phyloP scores from a whole-genome alignment of 495 filamentous ascomycete genomes.

The Hyaloscypha bicolor region DNA sequence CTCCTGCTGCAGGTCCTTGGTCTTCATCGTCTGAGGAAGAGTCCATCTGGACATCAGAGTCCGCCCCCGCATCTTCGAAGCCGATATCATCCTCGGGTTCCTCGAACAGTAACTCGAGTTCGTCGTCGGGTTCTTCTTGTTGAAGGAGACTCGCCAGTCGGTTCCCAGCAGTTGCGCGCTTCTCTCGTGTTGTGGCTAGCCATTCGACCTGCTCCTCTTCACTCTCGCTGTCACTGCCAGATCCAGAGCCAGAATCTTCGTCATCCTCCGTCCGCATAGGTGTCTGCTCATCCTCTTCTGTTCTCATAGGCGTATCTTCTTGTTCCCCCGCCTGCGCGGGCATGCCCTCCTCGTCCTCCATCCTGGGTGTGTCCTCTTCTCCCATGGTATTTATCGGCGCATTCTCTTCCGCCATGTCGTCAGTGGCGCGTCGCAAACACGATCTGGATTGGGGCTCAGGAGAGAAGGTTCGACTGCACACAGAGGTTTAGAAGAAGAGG shows the following conservation, averaged over 20 bases:
- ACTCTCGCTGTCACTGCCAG: conserved; percentile 23
- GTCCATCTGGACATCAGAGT: conserved; percentile 77
- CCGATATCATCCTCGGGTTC: conserved; percentile 87
- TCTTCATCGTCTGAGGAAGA: conserved; percentile 81
- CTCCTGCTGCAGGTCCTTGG: conserved; percentile 68
- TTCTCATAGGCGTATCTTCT: conserved; percentile 28
- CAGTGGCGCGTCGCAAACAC: neutral
- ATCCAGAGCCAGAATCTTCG: conserved; percentile 15
- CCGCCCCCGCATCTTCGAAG: conserved; percentile 67
- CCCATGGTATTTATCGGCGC: neutral
- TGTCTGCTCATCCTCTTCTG: conserved; percentile 11
- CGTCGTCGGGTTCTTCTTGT: conserved; percentile 65
- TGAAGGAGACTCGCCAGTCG: conserved; percentile 76
- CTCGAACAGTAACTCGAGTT: conserved; percentile 78
- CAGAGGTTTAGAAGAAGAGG: too few relatives aligned
- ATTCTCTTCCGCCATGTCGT: conserved; percentile 14
- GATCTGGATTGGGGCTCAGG: neutral
- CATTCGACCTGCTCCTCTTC: conserved; percentile 59
- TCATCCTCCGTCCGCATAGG: neutral
- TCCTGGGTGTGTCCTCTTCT: conserved; percentile 8
- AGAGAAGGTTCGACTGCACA: neutral
- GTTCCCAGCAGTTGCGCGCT: conserved; percentile 84
- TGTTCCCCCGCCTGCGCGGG: neutral
- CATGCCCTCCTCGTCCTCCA: neutral
- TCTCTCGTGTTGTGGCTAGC: conserved; percentile 74